phyloP scores from a whole-genome alignment of 192 early-diverging fungal genomes.

The Coemansia sp. region DNA sequence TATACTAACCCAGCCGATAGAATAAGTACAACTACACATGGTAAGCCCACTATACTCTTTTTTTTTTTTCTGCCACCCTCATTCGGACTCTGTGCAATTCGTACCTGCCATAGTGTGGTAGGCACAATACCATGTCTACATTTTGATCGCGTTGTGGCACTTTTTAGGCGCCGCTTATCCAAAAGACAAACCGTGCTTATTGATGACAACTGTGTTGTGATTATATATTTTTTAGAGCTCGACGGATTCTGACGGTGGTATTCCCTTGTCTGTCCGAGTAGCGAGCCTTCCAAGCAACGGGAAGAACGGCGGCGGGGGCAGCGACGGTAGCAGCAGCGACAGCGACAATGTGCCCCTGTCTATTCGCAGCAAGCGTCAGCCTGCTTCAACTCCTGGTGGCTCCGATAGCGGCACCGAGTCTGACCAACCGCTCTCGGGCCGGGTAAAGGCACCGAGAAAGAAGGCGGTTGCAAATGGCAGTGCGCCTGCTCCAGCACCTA shows the following conservation, averaged over 20 bases:
- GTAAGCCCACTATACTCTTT: background rate
- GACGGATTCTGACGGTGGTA: slow-evolving; percentile 50
- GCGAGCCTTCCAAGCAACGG: background rate
- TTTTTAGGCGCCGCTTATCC: background rate
- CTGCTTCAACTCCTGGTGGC: background rate
- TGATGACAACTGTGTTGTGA: background rate
- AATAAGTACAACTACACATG: slow-evolving; percentile 7
- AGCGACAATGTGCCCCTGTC: slow-evolving; percentile 46
- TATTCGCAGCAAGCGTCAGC: slow-evolving; percentile 13
- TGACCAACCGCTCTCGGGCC: slow-evolving; percentile 45
- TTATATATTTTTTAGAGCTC: slow-evolving; percentile 27
- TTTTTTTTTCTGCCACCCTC: background rate
- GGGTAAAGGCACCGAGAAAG: slow-evolving; percentile 25
- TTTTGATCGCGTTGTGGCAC: slow-evolving; percentile 3
- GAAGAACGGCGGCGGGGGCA: background rate
- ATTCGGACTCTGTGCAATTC: background rate
- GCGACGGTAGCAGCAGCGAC: slow-evolving; percentile 18
- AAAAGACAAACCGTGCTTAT: background rate
- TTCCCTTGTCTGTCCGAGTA: slow-evolving; percentile 39
- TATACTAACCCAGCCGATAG: background rate
- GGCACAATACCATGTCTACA: background rate
- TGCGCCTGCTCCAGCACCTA: background rate
- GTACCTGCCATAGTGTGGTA: background rate
- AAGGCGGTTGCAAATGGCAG: slow-evolving; percentile 9
- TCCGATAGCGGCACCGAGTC: slow-evolving; percentile 47